Evolutionary conservation across 768 basidiomycete genomes (phyloP), one percentile per base, ranked within the genome.

Genomic region (Trametes sanguinea): DNA sequence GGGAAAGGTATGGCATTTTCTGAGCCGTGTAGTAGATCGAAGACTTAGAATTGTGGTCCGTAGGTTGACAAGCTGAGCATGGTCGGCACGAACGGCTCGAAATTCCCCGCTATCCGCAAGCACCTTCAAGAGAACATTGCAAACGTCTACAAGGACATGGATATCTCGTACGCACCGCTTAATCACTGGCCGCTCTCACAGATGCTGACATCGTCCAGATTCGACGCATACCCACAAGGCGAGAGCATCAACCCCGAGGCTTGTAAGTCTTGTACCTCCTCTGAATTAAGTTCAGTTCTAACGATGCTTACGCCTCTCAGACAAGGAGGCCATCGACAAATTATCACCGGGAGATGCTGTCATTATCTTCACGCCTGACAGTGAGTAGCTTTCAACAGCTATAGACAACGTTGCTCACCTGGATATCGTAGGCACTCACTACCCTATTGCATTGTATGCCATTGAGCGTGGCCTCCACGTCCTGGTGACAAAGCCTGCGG

Each of bases 361-460:
- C 51, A 89, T 95, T 68, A 87, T 96, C 64, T 96, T 96, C 74
- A 96, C 94, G 3, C 95, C 94, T 3, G 94, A 95, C 72, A 88
- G 91, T 88, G 65, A 71, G 87, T 76, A 8, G 37, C 60, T 53
- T 52, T 44, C 39, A 32, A 22, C 11, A 46, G n/a, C 40, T 40
- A 29, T 32, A n/a, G 1, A 45, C 8, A 43, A 40, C 8, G 42
- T 35, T 14, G 29, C 32, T 33, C 2, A 35, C 13, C 6, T 29
- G 16, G 32, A 68, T 29, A 22, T 11, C 35, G 11, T 14, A 94
- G 86, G 79, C 65, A 95, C 94, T 14, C 94, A 96, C 74, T 89
- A 86, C 73, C 83, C 86, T 33, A 96, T 95, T 69, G 85, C 92
- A 17, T 77, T 89, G 46, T 92, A 94, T 70, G 95, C 95, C 4